Base-by-base conservation (phyloP, 1,284 basidiomycete species). In the Austropuccinia psidii region DNA sequence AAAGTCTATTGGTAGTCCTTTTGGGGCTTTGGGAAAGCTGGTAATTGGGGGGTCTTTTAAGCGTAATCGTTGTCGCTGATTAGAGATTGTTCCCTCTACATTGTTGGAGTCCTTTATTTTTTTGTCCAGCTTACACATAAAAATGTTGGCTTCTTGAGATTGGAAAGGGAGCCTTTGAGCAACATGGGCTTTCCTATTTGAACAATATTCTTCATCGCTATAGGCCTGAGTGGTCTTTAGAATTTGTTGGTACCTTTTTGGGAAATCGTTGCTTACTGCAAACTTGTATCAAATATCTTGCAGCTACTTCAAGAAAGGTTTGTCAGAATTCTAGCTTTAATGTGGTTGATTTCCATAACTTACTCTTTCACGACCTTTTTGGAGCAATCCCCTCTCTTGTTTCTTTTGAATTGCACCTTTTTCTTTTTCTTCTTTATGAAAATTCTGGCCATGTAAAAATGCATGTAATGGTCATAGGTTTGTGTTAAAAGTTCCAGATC, bases 1-100 rank as follows among this genome's bases (percentile, higher is more conserved):
- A 37, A 67, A 67, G 49, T 67, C 64, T 13, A 54, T 13, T 24
- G 64, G 64, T 15, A 67, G 33, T 4, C 45, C 29, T 39, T 67
- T 67, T 47, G 64, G 64, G 11, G 47, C 64, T 29, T 52, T 54
- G 17, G 41, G 21, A 37, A 67, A 52, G 37, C 19, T 35, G 15
- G 64, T 47, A n/a, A n/a, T n/a, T n/a, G 45, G n/a, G n/a, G 24
- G 7, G 21, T 47, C 27, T 39, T 47, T 47, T 8, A 39, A 27
- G 5, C 17, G 31, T 9, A 6, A 17, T 13, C 62, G n/a, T 5
- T 8, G 4, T 33, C 62, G n/a, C n/a, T n/a, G 21, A n/a, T 8
- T 8, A 65, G 24, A 5, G 5, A 11, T 7, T 3, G n/a, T 49
- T 15, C 43, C 43, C 19, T 13, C 31, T n/a, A 17, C 43, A 5